Percentiles rank a stretch among this genome's conserved stretches.
These are phyloP conservation scores for Globisporangium barbulae DNA, from an alignment of 352 stramenopile species.

Conservation along the genomic window DNA sequence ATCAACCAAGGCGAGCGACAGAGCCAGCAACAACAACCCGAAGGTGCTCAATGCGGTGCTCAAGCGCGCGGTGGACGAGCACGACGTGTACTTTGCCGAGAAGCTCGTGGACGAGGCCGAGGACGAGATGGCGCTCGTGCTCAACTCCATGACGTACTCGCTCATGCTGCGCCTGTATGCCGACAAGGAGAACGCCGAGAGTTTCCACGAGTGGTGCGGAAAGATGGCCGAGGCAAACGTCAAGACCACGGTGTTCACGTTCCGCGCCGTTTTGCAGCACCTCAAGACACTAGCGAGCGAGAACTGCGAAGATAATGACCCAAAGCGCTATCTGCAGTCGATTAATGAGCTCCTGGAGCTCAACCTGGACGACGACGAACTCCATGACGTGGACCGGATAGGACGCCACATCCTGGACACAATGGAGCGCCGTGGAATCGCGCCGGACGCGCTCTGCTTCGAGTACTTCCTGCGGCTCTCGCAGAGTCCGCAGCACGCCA, in stretches of 20 bases:
- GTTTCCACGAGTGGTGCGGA: slow-evolving; percentile 43
- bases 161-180: slow-evolving; percentile 68
- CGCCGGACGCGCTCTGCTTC: slow-evolving; percentile 38
- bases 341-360: slow-evolving; percentile 29
- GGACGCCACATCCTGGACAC: slow-evolving; percentile 28
- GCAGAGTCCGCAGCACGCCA: slow-evolving; percentile 29
- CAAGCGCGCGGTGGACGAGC: slow-evolving; percentile 51
- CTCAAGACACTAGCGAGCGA: slow-evolving; percentile 26
- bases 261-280: slow-evolving; percentile 48
- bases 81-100: slow-evolving; percentile 47
- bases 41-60: slow-evolving; percentile 62
- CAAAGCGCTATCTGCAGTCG: slow-evolving; percentile 20
- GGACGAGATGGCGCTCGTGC: slow-evolving; percentile 30
- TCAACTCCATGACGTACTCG: slow-evolving; percentile 75
- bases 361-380: slow-evolving; percentile 10
- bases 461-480: slow-evolving; percentile 43
- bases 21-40: slow-evolving; percentile 18
- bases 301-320: slow-evolving; percentile 15
- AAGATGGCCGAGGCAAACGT: slow-evolving; percentile 41
- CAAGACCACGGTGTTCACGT: slow-evolving; percentile 48
- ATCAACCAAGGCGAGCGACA: slow-evolving; percentile 1
- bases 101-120: slow-evolving; percentile 42
- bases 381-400: slow-evolving; percentile 19
- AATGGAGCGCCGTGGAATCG: slow-evolving; percentile 28
- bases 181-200: slow-evolving; percentile 35